phyloP scores from a whole-genome alignment of 2,329 filamentous ascomycete species.

The Teratosphaeria nubilosa region DNA sequence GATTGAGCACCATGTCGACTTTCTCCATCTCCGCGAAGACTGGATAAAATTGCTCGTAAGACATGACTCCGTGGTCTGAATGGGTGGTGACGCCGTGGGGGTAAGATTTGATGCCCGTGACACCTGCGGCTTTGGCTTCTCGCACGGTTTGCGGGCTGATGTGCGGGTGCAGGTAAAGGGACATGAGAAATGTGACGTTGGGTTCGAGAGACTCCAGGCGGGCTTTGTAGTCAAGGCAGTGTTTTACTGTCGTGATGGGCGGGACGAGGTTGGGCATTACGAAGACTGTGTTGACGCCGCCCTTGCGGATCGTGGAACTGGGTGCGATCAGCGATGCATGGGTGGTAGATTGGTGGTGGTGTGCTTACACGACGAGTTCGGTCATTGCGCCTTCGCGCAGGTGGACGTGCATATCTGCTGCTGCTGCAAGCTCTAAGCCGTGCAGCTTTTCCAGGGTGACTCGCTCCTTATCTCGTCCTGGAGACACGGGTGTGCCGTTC shows the following conservation, averaged over 20 bases:
- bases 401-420: constrained; percentile 43
- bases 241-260: constrained; percentile 39
- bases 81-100: constrained; percentile 49
- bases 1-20: constrained; percentile 72
- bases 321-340: background rate
- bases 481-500: background rate
- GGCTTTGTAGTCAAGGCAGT: constrained; percentile 37
- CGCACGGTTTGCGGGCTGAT: constrained; percentile 49
- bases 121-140: constrained; percentile 61
- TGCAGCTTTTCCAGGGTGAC: constrained; percentile 28
- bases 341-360: background rate
- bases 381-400: constrained; percentile 44
- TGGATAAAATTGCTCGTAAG: constrained; percentile 60
- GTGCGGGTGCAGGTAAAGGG: constrained; percentile 39
- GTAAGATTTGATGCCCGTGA: constrained; percentile 65
- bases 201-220: constrained; percentile 36
- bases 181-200: constrained; percentile 42
- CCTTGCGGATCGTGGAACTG: constrained; percentile 40
- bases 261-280: constrained; percentile 46
- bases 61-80: constrained; percentile 56
- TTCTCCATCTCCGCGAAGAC: constrained; percentile 87
- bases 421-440: constrained; percentile 37
- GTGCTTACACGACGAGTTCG: constrained; percentile 32
- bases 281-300: constrained; percentile 44
- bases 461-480: background rate